Evolutionary conservation across 305 asterid species (phyloP).

Genomic region (Fraxinus ornus): DNA sequence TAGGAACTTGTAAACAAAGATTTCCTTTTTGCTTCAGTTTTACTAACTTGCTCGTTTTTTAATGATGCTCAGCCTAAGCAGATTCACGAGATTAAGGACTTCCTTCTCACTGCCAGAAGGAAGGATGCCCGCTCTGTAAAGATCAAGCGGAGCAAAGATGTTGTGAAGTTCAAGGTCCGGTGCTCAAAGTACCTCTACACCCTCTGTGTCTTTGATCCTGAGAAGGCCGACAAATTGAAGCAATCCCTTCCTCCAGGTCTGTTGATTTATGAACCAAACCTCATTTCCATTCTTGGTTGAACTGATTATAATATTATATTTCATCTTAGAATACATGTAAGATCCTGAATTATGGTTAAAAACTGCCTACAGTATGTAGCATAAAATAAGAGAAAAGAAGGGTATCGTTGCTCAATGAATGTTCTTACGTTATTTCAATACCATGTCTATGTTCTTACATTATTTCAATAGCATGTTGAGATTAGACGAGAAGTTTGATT

Average conservation of each 20-base stretch:
- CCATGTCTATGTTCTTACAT: not conserved
- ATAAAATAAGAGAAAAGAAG: not conserved
- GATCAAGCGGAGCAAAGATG: conserved; percentile 54
- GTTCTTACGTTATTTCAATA: not conserved
- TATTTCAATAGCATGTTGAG: not conserved
- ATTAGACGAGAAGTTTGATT: not conserved
- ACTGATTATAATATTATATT: not conserved
- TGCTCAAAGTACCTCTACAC: conserved; percentile 57
- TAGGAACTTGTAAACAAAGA: not conserved
- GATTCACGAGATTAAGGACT: conserved; percentile 57
- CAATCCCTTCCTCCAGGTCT: conserved; percentile 56
- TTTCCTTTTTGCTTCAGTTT: not conserved
- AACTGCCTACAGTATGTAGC: not conserved
- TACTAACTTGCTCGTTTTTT: not conserved
- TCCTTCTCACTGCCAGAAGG: conserved; percentile 53
- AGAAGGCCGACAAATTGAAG: conserved; percentile 54
- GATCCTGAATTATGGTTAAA: not conserved
- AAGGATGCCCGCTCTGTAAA: conserved; percentile 55
- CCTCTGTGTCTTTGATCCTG: conserved; percentile 45
- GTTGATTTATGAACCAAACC: not conserved
- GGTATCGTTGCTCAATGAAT: not conserved
- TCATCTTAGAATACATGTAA: not conserved
- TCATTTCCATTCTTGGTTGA: not conserved
- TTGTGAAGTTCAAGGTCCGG: conserved; percentile 55
- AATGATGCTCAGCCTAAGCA: conserved; percentile 43